phyloP scores from a whole-genome alignment of 192 early-diverging fungal genomes.

The Umbelopsis isabellina region DNA sequence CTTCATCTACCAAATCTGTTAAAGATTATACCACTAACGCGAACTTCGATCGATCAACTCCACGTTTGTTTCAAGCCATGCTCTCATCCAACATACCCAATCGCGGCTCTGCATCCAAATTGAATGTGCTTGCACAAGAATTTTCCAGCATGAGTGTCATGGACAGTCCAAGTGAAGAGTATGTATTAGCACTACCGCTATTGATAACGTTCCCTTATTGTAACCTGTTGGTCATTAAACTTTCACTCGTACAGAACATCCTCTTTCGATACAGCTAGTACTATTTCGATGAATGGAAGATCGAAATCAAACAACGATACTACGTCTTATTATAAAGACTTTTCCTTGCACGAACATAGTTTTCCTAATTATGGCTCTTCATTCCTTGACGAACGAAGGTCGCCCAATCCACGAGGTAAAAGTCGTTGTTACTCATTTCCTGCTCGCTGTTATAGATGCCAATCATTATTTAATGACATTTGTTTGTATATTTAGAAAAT shows the following conservation, averaged over 20 bases:
- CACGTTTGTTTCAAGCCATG: constrained; percentile 16
- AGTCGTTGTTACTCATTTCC: background rate
- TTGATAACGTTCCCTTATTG: background rate
- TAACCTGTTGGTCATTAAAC: background rate
- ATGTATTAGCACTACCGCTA: background rate
- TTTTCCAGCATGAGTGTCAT: background rate
- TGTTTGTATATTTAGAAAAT: background rate
- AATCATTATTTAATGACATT: background rate
- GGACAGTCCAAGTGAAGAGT: constrained; percentile 13
- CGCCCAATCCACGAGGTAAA: background rate
- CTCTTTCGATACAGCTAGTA: constrained; percentile 10
- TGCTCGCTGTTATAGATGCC: background rate
- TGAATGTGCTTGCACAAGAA: background rate
- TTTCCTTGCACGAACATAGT: background rate
- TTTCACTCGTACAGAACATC: constrained; percentile 6
- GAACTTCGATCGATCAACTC: constrained; percentile 8
- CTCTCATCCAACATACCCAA: background rate
- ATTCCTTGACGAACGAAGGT: background rate
- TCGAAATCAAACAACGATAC: background rate
- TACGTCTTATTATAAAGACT: constrained; percentile 3
- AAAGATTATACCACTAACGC: constrained; percentile 1
- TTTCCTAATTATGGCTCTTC: constrained; percentile 5
- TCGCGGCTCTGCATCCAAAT: constrained; percentile 5
- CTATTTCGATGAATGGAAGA: constrained; percentile 5
- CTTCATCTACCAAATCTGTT: constrained; percentile 5